These are phyloP conservation scores for button mushroom (Agaricus bisporus) DNA, from an alignment of 768 basidiomycete genomes.

Conservation along the genomic window DNA sequence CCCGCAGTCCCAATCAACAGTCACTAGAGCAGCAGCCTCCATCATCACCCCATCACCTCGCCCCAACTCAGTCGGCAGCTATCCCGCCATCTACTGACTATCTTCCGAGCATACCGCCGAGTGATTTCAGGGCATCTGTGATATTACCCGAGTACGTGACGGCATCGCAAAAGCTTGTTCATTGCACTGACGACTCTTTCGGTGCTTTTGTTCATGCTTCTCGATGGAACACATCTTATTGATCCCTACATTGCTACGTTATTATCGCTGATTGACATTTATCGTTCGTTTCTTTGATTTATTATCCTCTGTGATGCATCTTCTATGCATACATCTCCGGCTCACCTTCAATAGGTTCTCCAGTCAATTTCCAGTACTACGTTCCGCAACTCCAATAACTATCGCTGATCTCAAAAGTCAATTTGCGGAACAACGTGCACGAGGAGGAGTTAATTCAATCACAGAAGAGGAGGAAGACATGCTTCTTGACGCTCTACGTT, in stretches of 20 bases:
- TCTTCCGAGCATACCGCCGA: conserved; percentile 58
- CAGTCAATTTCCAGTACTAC: conserved; percentile 76
- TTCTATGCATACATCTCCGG: neutral
- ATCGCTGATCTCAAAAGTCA: conserved; percentile 59
- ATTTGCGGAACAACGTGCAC: conserved; percentile 71
- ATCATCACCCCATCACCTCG: neutral
- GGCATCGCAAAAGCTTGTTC: neutral
- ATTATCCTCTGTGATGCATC: conserved; percentile 4
- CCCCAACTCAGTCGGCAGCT: neutral
- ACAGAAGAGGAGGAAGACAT: conserved; percentile 83
- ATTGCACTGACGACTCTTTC: neutral
- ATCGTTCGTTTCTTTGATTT: conserved; percentile 9
- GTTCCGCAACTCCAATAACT: conserved; percentile 59
- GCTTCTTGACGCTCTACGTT: conserved; percentile 64
- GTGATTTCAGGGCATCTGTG: conserved; percentile 81
- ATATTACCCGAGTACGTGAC: conserved; percentile 81
- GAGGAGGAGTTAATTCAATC: conserved; percentile 61
- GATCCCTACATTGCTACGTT: conserved; percentile 8
- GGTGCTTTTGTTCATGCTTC: neutral
- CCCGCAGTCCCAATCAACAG: neutral
- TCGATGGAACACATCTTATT: neutral
- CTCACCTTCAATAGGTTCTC: conserved; percentile 48
- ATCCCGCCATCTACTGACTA: neutral
- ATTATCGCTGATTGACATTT: conserved; percentile 12
- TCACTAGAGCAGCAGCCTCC: neutral